Evolutionary conservation across 768 basidiomycete genomes (phyloP).

Genomic region (Russula sp.): DNA sequence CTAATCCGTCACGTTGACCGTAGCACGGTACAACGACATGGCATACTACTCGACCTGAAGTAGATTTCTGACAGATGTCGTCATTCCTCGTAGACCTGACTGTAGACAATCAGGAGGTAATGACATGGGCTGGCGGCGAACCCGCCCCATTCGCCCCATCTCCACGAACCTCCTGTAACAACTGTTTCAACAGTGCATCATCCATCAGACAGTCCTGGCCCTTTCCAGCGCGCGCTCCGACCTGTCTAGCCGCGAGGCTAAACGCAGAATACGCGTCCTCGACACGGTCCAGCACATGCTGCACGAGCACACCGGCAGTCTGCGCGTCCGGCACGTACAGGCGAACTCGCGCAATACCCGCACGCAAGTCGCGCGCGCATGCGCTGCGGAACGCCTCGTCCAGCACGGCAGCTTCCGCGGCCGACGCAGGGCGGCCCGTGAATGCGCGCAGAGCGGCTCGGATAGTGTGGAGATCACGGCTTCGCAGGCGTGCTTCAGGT

Average conservation of each 20-base stretch:
- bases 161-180: no score
- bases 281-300: conserved; percentile 69
- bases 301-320: conserved; percentile 31
- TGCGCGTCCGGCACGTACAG: conserved; percentile 27
- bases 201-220: conserved; percentile 6
- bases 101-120: no score
- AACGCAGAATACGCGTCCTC: conserved; percentile 71
- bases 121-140: no score
- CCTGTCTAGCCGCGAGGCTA: conserved; percentile 27
- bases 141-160: no score
- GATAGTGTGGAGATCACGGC: conserved; percentile 65
- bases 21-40: no score
- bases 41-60: no score
- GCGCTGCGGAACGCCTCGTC: conserved; percentile 51
- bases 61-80: no score
- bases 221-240: conserved; percentile 18
- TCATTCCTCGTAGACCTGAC: no score
- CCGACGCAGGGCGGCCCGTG: conserved; percentile 52
- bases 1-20: no score
- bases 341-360: conserved; percentile 50
- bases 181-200: no score
- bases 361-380: conserved; percentile 50
- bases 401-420: conserved; percentile 42
- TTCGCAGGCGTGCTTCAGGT: conserved; percentile 45
- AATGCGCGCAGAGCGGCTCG: conserved; percentile 53